phyloP scores from a whole-genome alignment of 2,329 filamentous ascomycete species.

The Scolecobasidium constrictum region DNA sequence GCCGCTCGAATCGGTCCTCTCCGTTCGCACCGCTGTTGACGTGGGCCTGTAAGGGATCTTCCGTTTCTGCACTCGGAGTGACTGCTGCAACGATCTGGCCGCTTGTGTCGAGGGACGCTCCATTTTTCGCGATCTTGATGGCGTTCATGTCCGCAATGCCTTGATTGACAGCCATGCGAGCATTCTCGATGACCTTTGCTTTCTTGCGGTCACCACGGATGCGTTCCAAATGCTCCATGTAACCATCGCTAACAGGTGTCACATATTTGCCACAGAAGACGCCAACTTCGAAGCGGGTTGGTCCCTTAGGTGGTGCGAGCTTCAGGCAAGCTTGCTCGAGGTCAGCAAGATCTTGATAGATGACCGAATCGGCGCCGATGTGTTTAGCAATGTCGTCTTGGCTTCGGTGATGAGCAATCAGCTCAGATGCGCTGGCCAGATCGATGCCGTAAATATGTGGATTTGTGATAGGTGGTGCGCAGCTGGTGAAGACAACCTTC shows the following conservation, averaged over 20 bases:
- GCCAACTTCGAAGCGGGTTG: constrained; percentile 70
- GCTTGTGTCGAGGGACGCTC: constrained; percentile 27
- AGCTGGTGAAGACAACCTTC: constrained; percentile 74
- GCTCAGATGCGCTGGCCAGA: constrained; percentile 57
- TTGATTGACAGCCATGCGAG: constrained; percentile 52
- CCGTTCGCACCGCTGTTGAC: not conserved
- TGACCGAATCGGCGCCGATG: constrained; percentile 65
- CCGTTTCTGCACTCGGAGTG: not conserved
- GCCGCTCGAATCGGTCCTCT: constrained; percentile 1
- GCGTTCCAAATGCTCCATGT: constrained; percentile 70
- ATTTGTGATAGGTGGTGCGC: constrained; percentile 70
- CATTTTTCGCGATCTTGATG: constrained; percentile 51
- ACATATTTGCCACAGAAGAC: constrained; percentile 86
- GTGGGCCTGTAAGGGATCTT: not conserved
- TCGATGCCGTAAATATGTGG: constrained; percentile 83
- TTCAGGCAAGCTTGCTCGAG: constrained; percentile 70
- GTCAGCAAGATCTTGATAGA: constrained; percentile 67
- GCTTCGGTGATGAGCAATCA: constrained; percentile 59
- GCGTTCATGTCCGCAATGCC: constrained; percentile 51
- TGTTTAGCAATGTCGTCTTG: constrained; percentile 50
- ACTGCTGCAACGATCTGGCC: constrained; percentile 9
- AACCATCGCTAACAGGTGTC: constrained; percentile 66
- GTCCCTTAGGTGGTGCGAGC: constrained; percentile 48
- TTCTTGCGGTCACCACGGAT: constrained; percentile 61
- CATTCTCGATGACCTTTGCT: constrained; percentile 53